Conservation (phyloP, 805 yeast genomes). For the Myxozyma melibiosi region DNA sequence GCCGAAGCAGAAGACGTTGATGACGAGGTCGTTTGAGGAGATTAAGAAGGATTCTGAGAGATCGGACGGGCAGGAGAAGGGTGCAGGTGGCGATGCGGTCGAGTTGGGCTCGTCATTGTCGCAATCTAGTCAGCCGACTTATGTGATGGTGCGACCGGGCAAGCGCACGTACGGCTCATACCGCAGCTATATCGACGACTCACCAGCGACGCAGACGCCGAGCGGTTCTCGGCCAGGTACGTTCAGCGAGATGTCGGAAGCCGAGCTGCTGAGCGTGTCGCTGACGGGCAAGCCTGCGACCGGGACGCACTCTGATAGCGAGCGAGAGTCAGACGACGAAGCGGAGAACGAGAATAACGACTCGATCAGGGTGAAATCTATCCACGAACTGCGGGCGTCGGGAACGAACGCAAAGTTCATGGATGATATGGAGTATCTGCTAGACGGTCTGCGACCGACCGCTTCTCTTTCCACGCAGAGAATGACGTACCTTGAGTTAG, state of each 20-base stretch:
- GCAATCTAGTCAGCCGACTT: not conserved
- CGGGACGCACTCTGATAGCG: not conserved
- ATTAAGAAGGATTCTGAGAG: not conserved
- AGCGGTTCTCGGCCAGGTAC: slow-evolving; percentile 5
- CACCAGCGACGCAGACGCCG: not conserved
- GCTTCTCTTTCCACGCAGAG: slow-evolving; percentile 14
- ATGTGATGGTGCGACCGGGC: slow-evolving; percentile 3
- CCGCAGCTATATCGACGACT: slow-evolving; percentile 27
- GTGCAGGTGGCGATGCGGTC: too few species aligned
- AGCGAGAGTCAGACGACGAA: not conserved
- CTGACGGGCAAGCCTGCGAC: not conserved
- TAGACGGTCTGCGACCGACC: slow-evolving; percentile 25
- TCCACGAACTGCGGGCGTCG: slow-evolving; percentile 35
- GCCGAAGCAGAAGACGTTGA: not conserved
- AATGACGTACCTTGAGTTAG: slow-evolving; percentile 26
- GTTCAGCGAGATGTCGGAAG: slow-evolving; percentile 15
- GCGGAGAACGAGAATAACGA: slow-evolving; percentile 7
- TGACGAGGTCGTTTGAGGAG: not conserved
- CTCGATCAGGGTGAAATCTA: slow-evolving; percentile 18
- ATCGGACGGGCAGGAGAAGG: too few species aligned
- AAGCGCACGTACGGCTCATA: slow-evolving; percentile 26
- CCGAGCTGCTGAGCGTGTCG: slow-evolving; percentile 9
- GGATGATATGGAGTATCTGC: slow-evolving; percentile 35
- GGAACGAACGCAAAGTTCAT: slow-evolving; percentile 31
- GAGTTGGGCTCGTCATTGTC: not conserved